Conservation (phyloP, 176 grass and related monocot species). For the Oryza nivara region DNA sequence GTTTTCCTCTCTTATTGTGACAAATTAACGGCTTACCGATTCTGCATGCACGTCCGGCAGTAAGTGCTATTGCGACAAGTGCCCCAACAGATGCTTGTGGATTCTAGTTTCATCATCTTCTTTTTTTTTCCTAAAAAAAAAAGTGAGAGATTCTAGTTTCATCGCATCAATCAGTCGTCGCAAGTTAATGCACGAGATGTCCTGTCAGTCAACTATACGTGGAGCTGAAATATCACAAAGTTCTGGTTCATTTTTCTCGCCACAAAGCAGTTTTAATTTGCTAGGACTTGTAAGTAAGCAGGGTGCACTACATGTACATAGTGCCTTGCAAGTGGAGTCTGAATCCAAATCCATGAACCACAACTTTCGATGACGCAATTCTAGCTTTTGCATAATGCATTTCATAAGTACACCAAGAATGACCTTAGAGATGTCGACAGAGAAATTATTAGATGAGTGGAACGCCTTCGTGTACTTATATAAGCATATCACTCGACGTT, state of each 20-base stretch:
- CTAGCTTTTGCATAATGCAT: conserved; percentile 28
- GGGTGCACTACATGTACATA: conserved; percentile 3
- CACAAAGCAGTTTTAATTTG: conserved; percentile 29
- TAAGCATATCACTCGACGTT: conserved; percentile 15
- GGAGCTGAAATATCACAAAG: conserved; percentile 19
- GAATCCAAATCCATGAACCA: conserved; percentile 47
- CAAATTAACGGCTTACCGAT: background rate
- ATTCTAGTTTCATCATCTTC: conserved; percentile 7
- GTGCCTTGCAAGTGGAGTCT: conserved; percentile 44
- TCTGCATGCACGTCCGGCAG: background rate
- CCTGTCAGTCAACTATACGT: conserved; percentile 21
- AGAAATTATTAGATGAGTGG: background rate
- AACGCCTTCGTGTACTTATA: conserved; percentile 5
- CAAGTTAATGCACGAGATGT: background rate
- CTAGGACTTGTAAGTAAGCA: conserved; percentile 23
- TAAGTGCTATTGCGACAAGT: conserved; percentile 9
- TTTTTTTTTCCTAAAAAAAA: background rate
- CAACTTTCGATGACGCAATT: conserved; percentile 38
- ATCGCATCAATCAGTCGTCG: conserved; percentile 25
- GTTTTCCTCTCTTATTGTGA: background rate
- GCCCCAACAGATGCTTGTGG: conserved; percentile 38
- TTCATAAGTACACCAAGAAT: background rate
- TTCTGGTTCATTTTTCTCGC: conserved; percentile 33
- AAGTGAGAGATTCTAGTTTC: background rate
- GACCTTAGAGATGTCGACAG: conserved; percentile 27